A percentile compares a stretch with the other conserved stretches of the same genome.
Conservation (phyloP, 768 basidiomycete genomes). For the Russula compacta region DNA sequence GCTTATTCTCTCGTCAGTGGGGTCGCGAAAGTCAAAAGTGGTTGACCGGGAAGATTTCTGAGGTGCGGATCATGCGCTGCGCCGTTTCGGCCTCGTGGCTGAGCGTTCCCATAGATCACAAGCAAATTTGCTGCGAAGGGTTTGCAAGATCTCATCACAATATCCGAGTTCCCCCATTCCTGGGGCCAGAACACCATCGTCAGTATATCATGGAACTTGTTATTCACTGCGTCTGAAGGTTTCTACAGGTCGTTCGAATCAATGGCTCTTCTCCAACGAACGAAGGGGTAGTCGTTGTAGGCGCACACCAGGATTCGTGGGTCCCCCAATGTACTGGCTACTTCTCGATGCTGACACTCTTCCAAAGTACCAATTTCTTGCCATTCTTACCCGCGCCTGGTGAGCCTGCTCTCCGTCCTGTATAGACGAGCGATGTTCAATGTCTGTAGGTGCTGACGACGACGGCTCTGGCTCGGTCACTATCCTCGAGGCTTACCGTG, state of each 20-base stretch:
- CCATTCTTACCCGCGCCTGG: constrained; percentile 73
- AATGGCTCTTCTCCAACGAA: constrained; percentile 58
- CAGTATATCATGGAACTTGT: constrained; percentile 21
- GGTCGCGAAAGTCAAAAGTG: constrained; percentile 71
- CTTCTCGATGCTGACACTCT: constrained; percentile 2
- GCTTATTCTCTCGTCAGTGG: constrained; percentile 35
- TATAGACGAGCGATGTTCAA: neutral
- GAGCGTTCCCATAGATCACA: constrained; percentile 44
- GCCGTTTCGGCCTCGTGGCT: neutral
- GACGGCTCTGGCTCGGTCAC: constrained; percentile 58
- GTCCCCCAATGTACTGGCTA: constrained; percentile 6
- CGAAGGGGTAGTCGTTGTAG: constrained; percentile 57
- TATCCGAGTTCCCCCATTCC: constrained; percentile 65
- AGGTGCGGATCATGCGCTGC: constrained; percentile 35
- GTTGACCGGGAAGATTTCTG: constrained; percentile 56
- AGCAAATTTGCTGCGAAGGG: constrained; percentile 46
- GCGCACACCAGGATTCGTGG: constrained; percentile 80
- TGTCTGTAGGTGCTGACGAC: constrained; percentile 54
- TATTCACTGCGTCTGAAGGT: neutral
- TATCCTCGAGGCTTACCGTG: constrained; percentile 71
- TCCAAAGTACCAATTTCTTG: constrained; percentile 59
- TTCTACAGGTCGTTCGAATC: constrained; percentile 58
- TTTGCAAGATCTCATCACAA: constrained; percentile 47
- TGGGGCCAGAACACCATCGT: constrained; percentile 85
- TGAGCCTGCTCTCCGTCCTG: constrained; percentile 22